Percentiles rank a stretch among this genome's conserved stretches.
Conservation (phyloP, 768 basidiomycete genomes). For the Boletus sensibilis region DNA sequence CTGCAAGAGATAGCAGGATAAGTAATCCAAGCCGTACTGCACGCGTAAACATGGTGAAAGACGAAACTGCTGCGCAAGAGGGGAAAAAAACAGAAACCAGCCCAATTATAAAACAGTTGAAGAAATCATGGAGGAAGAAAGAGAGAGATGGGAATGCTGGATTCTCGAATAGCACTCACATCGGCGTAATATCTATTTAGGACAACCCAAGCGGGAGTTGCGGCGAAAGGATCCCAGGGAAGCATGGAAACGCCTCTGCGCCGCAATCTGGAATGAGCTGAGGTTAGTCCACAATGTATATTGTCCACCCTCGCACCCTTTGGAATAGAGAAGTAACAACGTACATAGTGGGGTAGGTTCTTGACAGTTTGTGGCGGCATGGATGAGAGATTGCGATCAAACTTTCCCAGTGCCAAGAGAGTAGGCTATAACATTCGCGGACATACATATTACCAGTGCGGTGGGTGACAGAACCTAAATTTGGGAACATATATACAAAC, state of each 20-base stretch:
- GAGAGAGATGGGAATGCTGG: slow-evolving; percentile 2
- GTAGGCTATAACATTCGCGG: not conserved
- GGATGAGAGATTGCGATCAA: not conserved
- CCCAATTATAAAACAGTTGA: slow-evolving; percentile 6
- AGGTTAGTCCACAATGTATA: not conserved
- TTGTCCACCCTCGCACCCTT: not conserved
- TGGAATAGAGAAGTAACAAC: not conserved
- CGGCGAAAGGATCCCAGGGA: not conserved
- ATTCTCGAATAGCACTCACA: not conserved
- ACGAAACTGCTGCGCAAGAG: slow-evolving; percentile 2
- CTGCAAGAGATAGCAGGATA: slow-evolving; percentile 11
- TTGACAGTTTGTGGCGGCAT: not conserved
- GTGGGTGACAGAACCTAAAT: not conserved
- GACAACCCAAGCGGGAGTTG: not conserved
- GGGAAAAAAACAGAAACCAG: not conserved
- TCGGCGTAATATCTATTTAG: slow-evolving; percentile 7
- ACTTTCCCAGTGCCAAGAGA: not conserved
- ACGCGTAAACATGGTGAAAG: slow-evolving; percentile 8
- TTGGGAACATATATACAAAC: not conserved
- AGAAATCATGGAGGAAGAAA: slow-evolving; percentile 1
- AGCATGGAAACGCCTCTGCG: not conserved
- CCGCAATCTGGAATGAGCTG: not conserved
- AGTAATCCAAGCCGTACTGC: slow-evolving; percentile 8
- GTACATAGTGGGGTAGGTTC: not conserved
- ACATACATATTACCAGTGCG: not conserved